Percentiles rank a stretch among this genome's conserved stretches.
These are phyloP conservation scores for Fraxinus pennsylvanica DNA, from an alignment of 257 asterid species.

Conservation along the genomic window DNA sequence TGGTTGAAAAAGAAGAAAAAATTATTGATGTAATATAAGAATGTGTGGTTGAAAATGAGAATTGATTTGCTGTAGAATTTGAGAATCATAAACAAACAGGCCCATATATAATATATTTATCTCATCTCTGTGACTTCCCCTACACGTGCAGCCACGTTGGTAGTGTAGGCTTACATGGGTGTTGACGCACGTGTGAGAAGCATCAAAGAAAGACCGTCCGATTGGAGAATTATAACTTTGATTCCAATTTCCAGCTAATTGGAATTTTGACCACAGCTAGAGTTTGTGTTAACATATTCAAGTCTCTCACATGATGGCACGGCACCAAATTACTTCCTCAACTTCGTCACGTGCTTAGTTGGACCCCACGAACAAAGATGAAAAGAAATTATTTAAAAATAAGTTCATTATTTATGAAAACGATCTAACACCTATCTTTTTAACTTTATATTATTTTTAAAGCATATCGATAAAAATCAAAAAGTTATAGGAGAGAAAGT, in stretches of 20 bases:
- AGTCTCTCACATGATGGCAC: conserved; percentile 68
- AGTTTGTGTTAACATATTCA: conserved; percentile 1
- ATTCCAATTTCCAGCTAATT: conserved; percentile 45
- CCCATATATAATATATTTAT: no score
- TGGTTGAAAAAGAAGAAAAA: no score
- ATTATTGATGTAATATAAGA: no score
- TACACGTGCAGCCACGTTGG: conserved; percentile 63
- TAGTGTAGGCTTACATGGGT: conserved; percentile 21
- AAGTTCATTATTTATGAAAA: conserved; percentile 9
- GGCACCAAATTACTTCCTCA: conserved; percentile 61
- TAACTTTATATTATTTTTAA: background rate
- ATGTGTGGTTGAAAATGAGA: no score
- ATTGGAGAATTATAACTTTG: background rate
- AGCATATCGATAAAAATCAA: no score
- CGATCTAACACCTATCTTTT: background rate
- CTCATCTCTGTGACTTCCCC: conserved; percentile 23
- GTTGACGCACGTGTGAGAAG: conserved; percentile 61
- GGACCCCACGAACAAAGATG: conserved; percentile 55
- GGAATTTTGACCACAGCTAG: conserved; percentile 39
- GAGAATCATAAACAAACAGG: no score
- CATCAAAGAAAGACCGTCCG: conserved; percentile 37
- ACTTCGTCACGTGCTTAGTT: conserved; percentile 59
- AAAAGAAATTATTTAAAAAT: background rate
- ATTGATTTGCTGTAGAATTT: no score
- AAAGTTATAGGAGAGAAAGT: no score